A percentile compares a stretch with the other conserved stretches of the same genome.
Conservation (phyloP, 176 grass and related monocot genomes). For the Avena insularis region DNA sequence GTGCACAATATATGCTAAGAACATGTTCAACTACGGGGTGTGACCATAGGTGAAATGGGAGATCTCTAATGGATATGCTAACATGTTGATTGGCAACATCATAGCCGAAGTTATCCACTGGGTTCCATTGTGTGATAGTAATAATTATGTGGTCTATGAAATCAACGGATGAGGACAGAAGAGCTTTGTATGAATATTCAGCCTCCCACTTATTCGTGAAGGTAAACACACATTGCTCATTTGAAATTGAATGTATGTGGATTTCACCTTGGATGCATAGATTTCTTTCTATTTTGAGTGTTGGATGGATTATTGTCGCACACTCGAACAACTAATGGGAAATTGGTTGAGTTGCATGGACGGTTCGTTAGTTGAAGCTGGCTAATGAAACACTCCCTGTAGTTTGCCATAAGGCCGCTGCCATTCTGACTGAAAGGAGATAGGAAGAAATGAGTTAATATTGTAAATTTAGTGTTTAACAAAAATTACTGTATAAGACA, state of each 20-base stretch:
- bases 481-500: too few relatives aligned
- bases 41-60: background rate
- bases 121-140: background rate
- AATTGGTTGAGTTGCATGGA: too few relatives aligned
- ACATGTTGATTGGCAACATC: background rate
- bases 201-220: background rate
- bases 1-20: background rate
- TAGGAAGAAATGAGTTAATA: too few relatives aligned
- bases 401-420: too few relatives aligned
- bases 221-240: background rate
- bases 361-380: too few relatives aligned
- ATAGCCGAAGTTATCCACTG: background rate
- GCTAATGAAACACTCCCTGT: too few relatives aligned
- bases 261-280: background rate
- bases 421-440: too few relatives aligned
- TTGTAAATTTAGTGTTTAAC: too few relatives aligned
- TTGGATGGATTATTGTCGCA: background rate
- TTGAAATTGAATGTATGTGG: background rate
- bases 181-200: background rate
- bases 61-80: background rate
- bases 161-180: background rate
- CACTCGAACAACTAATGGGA: too few relatives aligned
- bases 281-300: background rate
- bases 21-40: background rate
- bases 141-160: background rate